A percentile compares a stretch with the other conserved stretches of the same genome.
Evolutionary conservation across 2,329 filamentous ascomycete species (phyloP).

Genomic region (Ophiosphaerella korrae): DNA sequence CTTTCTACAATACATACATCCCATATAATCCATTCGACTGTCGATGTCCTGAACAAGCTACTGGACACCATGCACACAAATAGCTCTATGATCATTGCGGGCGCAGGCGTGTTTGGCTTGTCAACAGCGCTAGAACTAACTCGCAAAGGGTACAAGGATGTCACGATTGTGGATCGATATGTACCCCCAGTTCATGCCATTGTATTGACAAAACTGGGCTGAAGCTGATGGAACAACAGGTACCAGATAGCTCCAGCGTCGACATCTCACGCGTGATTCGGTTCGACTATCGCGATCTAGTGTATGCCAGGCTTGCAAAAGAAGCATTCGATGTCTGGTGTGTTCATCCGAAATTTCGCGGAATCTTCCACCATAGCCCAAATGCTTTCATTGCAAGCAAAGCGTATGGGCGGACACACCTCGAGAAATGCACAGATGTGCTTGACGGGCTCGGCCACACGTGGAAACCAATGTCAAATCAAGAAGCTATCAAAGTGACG

Average conservation of each 20-base stretch:
- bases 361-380: slow-evolving; percentile 58
- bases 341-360: slow-evolving; percentile 43
- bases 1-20: not conserved
- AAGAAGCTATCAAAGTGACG: slow-evolving; percentile 40
- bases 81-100: slow-evolving; percentile 44
- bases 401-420: slow-evolving; percentile 28
- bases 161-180: slow-evolving; percentile 15
- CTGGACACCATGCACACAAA: slow-evolving; percentile 1
- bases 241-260: slow-evolving; percentile 29
- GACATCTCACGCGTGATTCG: slow-evolving; percentile 50
- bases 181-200: slow-evolving; percentile 4
- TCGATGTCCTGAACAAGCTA: not conserved
- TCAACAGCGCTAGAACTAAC: slow-evolving; percentile 71
- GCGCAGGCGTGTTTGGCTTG: slow-evolving; percentile 58
- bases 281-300: slow-evolving; percentile 40
- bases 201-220: no score
- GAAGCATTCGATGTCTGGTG: slow-evolving; percentile 26
- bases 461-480: slow-evolving; percentile 5
- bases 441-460: slow-evolving; percentile 38
- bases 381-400: slow-evolving; percentile 37
- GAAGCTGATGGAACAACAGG: no score
- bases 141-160: slow-evolving; percentile 34
- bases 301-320: slow-evolving; percentile 32
- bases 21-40: not conserved
- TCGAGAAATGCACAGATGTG: slow-evolving; percentile 4